These are phyloP conservation scores for Paraglomus brasilianum DNA, from an alignment of 192 early-diverging fungal genomes.

Conservation along the genomic window DNA sequence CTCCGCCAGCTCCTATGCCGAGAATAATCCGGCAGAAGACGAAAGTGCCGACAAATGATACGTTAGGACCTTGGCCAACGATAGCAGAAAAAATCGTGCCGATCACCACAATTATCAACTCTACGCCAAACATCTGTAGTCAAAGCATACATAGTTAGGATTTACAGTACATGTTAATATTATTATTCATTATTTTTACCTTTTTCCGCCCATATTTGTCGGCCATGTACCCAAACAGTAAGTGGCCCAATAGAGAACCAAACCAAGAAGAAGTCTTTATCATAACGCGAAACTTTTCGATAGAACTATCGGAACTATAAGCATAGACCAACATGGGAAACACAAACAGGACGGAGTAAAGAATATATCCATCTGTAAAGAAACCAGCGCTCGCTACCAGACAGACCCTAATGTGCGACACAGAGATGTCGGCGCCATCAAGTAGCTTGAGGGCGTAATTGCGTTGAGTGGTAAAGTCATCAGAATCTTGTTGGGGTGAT, in stretches of 20 bases:
- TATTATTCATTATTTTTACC: constrained; percentile 59
- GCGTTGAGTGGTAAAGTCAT: constrained; percentile 26
- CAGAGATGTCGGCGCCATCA: no score
- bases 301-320: constrained; percentile 59
- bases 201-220: constrained; percentile 86
- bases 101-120: constrained; percentile 90
- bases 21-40: constrained; percentile 76
- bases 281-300: constrained; percentile 69
- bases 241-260: constrained; percentile 89
- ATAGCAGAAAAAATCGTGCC: constrained; percentile 79
- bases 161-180: constrained; percentile 73
- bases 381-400: constrained; percentile 75
- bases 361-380: constrained; percentile 91
- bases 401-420: constrained; percentile 69
- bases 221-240: constrained; percentile 74
- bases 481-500: no score
- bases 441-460: constrained; percentile 32
- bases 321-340: constrained; percentile 68
- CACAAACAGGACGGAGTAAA: constrained; percentile 89
- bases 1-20: constrained; percentile 77
- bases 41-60: constrained; percentile 62
- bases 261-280: constrained; percentile 82
- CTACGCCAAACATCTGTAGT: constrained; percentile 84
- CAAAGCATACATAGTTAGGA: no score
- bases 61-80: constrained; percentile 63